Evolutionary conservation across 208 protist species (phyloP).

Genomic region (Crithidia expoeki): DNA sequence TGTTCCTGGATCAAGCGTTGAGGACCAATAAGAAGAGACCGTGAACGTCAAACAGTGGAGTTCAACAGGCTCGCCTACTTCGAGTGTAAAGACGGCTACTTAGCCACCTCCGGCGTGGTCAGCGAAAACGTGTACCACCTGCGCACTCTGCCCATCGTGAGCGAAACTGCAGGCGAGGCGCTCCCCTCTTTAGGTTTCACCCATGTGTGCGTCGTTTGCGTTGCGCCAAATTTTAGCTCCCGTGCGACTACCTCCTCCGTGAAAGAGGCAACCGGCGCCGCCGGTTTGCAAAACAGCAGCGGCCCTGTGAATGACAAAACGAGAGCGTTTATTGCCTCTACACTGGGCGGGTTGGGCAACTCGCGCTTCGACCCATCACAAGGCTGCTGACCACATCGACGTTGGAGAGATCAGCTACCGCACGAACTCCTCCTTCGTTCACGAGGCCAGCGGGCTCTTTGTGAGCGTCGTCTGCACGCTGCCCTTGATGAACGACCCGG

Average conservation of each 20-base stretch:
- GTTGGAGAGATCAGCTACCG: constrained; percentile 69
- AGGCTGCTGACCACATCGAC: constrained; percentile 37
- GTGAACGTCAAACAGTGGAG: constrained; percentile 51
- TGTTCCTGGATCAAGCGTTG: no score
- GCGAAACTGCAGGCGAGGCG: constrained; percentile 45
- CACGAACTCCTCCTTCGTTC: constrained; percentile 60
- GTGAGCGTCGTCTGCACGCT: constrained; percentile 59
- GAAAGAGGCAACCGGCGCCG: constrained; percentile 8
- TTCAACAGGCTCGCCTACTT: constrained; percentile 64
- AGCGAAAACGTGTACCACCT: constrained; percentile 59
- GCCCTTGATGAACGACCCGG: constrained; percentile 62
- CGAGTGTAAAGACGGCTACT: constrained; percentile 72
- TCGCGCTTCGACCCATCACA: constrained; percentile 17
- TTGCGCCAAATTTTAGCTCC: constrained; percentile 48
- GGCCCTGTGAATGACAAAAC: background rate
- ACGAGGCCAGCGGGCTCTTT: constrained; percentile 61
- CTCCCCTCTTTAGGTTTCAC: constrained; percentile 65
- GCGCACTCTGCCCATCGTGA: constrained; percentile 33
- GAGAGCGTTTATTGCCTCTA: constrained; percentile 6
- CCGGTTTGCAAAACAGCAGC: background rate
- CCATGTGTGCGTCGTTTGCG: constrained; percentile 51
- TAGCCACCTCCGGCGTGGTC: constrained; percentile 52
- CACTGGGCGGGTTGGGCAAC: constrained; percentile 1
- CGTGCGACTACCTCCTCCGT: constrained; percentile 19
- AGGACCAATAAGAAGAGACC: constrained; percentile 41